These are phyloP conservation scores for Trametes versicolor DNA, from an alignment of 1,284 basidiomycete genomes.

Conservation along the genomic window DNA sequence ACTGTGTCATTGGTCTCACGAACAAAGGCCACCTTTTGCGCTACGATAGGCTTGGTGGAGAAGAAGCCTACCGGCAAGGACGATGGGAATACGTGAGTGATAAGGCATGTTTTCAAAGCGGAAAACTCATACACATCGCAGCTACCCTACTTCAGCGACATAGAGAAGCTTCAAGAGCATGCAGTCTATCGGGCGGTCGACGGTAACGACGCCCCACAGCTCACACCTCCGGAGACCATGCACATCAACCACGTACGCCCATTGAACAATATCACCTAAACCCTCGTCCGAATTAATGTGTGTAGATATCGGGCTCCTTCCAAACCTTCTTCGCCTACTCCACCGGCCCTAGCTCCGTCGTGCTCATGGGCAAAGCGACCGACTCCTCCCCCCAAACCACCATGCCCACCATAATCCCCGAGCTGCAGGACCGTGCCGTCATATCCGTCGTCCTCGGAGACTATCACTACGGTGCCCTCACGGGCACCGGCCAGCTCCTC, in stretches of 20 bases:
- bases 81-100: constrained; percentile 81
- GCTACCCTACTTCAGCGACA: constrained; percentile 79
- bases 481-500: constrained; percentile 76
- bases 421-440: constrained; percentile 75
- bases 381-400: constrained; percentile 47
- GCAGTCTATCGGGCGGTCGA: constrained; percentile 48
- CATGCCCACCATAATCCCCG: constrained; percentile 70
- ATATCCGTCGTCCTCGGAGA: constrained; percentile 91
- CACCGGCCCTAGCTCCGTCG: constrained; percentile 69
- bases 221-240: constrained; percentile 50
- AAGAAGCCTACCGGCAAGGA: constrained; percentile 49
- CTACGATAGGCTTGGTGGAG: constrained; percentile 56
- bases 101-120: constrained; percentile 20
- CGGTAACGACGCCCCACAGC: constrained; percentile 27
- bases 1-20: constrained; percentile 78
- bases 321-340: constrained; percentile 85
- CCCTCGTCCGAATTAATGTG: constrained; percentile 26
- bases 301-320: constrained; percentile 88
- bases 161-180: constrained; percentile 56
- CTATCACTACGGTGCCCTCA: constrained; percentile 90
- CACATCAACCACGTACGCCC: constrained; percentile 75
- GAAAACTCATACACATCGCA: constrained; percentile 39
- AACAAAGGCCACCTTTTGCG: constrained; percentile 81
- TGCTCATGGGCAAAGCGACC: constrained; percentile 66
- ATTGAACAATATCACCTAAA: background rate